Conservation (phyloP, 1,284 basidiomycete genomes). For the Porodaedalea pini region DNA sequence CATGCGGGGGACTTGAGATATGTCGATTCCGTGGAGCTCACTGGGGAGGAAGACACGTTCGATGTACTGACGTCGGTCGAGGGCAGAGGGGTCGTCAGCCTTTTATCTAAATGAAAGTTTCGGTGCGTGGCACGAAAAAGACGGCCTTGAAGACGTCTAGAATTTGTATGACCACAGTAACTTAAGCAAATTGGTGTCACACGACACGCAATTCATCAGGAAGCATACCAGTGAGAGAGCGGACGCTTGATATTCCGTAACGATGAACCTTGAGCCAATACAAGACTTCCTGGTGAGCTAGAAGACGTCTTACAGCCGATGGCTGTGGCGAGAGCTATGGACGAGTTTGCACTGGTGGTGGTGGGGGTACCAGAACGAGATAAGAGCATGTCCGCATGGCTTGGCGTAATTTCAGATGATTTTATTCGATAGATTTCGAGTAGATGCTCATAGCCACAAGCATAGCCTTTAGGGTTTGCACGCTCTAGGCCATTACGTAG, state of each 20-base stretch:
- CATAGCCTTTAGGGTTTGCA: background rate
- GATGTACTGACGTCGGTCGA: background rate
- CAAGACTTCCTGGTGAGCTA: too few species aligned
- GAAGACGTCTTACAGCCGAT: background rate
- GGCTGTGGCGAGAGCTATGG: too few species aligned
- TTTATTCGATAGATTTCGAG: background rate
- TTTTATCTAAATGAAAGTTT: background rate
- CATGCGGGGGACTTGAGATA: conserved; percentile 2
- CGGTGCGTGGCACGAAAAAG: background rate
- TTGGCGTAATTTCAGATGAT: too few species aligned
- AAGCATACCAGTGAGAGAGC: background rate
- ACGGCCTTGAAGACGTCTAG: too few species aligned
- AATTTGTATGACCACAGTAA: background rate
- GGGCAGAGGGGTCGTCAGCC: background rate
- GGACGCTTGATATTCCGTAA: background rate
- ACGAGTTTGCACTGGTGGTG: background rate
- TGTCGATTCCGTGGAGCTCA: background rate
- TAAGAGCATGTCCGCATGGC: too few species aligned
- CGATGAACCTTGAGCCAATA: background rate
- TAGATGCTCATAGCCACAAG: background rate
- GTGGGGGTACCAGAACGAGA: too few species aligned
- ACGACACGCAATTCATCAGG: conserved; percentile 6
- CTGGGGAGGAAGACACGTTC: background rate
- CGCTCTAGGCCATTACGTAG: background rate
- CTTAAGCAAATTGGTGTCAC: background rate